phyloP scores from a whole-genome alignment of 2,329 filamentous ascomycete genomes.

The Lojkania enalia region DNA sequence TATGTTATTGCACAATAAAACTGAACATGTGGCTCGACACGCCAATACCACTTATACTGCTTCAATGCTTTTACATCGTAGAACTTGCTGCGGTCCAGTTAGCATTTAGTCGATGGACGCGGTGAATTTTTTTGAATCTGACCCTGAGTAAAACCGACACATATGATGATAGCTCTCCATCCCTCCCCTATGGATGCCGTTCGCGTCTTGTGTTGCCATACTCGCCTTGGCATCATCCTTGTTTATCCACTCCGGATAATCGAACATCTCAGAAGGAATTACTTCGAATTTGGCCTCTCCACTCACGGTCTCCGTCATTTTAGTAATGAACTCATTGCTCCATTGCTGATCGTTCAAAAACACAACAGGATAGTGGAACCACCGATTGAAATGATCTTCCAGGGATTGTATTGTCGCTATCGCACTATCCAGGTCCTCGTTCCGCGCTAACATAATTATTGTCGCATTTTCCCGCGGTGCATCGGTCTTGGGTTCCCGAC shows the following conservation, averaged over 20 bases:
- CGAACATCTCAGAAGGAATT: slow-evolving; percentile 91
- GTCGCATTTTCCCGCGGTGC: slow-evolving; percentile 13
- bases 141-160: slow-evolving; percentile 81
- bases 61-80: slow-evolving; percentile 88
- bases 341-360: slow-evolving; percentile 96
- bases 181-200: slow-evolving; percentile 76
- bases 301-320: slow-evolving; percentile 78
- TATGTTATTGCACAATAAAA: slow-evolving; percentile 98
- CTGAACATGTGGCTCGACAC: slow-evolving; percentile 93
- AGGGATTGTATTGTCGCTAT: slow-evolving; percentile 44
- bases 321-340: slow-evolving; percentile 81
- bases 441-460: slow-evolving; percentile 13
- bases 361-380: slow-evolving; percentile 98
- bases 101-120: slow-evolving; percentile 50
- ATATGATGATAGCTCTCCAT: slow-evolving; percentile 93
- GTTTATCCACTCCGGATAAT: slow-evolving; percentile 73
- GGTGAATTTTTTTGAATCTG: neutral
- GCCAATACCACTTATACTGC: slow-evolving; percentile 88
- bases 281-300: slow-evolving; percentile 80
- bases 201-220: slow-evolving; percentile 74
- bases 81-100: slow-evolving; percentile 56
- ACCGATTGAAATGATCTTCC: slow-evolving; percentile 90
- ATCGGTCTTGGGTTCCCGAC: slow-evolving; percentile 5
- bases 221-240: slow-evolving; percentile 64
- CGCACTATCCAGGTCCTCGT: slow-evolving; percentile 8